Percentiles rank a stretch among this genome's conserved stretches.
Conservation (phyloP, 148 eudicot genomes). For the Pouteria glomerata region DNA sequence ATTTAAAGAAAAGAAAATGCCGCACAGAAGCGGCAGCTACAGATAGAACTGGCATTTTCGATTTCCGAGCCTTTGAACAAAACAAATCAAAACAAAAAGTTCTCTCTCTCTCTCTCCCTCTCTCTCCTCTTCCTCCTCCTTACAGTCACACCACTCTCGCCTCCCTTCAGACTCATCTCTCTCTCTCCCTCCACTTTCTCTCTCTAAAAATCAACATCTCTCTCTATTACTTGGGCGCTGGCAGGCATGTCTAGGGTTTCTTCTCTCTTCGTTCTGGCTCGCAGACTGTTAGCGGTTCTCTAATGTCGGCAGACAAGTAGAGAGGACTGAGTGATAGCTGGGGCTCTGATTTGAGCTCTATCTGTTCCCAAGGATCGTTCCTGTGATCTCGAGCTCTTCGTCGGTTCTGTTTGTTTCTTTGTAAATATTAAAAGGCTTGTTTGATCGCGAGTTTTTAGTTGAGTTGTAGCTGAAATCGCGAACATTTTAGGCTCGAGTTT, state of each 20-base stretch:
- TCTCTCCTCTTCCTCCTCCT: neutral
- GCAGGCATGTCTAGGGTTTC: constrained; percentile 17
- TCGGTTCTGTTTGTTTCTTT: neutral
- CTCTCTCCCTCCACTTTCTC: neutral
- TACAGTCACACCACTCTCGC: neutral
- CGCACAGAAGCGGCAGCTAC: constrained; percentile 13
- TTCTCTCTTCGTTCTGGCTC: neutral
- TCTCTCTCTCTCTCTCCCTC: neutral
- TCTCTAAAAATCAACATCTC: neutral
- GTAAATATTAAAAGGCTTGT: neutral
- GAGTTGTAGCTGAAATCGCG: neutral
- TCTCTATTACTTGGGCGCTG: neutral
- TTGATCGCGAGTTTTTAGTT: neutral
- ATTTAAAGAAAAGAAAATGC: too few species aligned
- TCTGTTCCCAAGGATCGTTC: neutral
- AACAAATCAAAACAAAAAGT: neutral
- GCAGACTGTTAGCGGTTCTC: neutral
- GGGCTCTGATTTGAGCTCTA: neutral
- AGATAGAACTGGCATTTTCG: constrained; percentile 29
- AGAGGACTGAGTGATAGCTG: neutral
- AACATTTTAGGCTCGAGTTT: neutral
- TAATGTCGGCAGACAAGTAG: neutral
- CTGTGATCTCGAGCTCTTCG: neutral
- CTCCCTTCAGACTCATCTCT: neutral
- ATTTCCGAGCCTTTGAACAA: constrained; percentile 20